Conservation (phyloP, 1,139 yeast genomes). For the Scheffersomyces segobiensis region DNA sequence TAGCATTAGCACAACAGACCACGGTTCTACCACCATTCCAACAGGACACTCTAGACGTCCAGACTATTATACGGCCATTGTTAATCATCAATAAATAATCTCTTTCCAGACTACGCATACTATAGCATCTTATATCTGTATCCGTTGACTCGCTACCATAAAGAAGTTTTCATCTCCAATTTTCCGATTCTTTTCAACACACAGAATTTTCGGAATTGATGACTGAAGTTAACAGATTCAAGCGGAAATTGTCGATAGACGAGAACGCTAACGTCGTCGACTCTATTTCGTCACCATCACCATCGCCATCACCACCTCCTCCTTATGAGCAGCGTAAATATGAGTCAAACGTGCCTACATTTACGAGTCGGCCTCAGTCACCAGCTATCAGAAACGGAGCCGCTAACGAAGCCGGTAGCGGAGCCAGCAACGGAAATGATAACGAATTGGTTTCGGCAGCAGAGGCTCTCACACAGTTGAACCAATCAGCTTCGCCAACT, state of each 20-base stretch:
- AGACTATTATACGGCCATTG: too few species aligned
- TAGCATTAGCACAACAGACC: background rate
- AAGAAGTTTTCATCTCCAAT: too few species aligned
- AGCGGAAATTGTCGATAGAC: background rate
- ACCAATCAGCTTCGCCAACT: conserved; percentile 17
- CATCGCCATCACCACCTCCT: conserved; percentile 9
- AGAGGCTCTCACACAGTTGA: conserved; percentile 41
- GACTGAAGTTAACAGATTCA: background rate
- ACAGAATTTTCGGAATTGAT: background rate
- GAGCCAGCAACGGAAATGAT: conserved; percentile 11
- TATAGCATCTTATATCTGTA: too few species aligned
- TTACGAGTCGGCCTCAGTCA: background rate
- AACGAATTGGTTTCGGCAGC: conserved; percentile 41
- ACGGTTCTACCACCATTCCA: too few species aligned
- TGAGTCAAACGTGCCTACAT: background rate
- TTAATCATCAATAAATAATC: too few species aligned
- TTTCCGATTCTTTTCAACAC: background rate
- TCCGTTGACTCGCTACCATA: too few species aligned
- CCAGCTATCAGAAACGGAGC: background rate
- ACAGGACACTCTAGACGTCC: too few species aligned
- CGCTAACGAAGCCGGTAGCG: conserved; percentile 19
- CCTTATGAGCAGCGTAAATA: background rate
- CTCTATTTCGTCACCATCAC: conserved; percentile 2
- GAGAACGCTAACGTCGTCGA: background rate
- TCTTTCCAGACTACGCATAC: too few species aligned